These are phyloP conservation scores for Nasturtium officinale DNA, from an alignment of 345 rosid species.

Conservation along the genomic window DNA sequence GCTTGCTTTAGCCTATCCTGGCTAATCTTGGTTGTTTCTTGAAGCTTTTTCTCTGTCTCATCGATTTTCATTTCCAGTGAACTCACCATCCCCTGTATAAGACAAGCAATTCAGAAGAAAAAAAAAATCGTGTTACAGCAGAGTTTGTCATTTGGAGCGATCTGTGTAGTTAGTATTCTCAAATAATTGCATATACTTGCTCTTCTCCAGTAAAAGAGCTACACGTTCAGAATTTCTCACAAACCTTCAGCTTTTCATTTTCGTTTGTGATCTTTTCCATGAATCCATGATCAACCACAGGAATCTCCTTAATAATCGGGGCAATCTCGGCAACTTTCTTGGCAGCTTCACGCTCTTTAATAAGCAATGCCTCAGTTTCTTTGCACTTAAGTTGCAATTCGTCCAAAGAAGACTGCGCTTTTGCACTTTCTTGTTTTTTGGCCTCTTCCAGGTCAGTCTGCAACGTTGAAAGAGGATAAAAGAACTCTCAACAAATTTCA, in stretches of 20 bases:
- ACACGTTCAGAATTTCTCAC: slow-evolving; percentile 38
- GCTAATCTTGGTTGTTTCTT: slow-evolving; percentile 81
- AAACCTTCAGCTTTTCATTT: slow-evolving; percentile 93
- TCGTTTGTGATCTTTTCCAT: slow-evolving; percentile 81
- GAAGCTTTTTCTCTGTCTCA: slow-evolving; percentile 86
- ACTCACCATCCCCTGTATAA: slow-evolving; percentile 68
- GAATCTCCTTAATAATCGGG: slow-evolving; percentile 86
- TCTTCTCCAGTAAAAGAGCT: slow-evolving; percentile 18
- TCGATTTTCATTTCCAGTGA: slow-evolving; percentile 85
- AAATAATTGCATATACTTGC: slow-evolving; percentile 13
- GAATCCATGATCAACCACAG: slow-evolving; percentile 71
- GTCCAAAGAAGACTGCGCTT: slow-evolving; percentile 79
- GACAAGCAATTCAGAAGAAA: slow-evolving; percentile 15
- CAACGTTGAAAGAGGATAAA: slow-evolving; percentile 32
- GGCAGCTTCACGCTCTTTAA: slow-evolving; percentile 76
- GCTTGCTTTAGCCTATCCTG: slow-evolving; percentile 96
- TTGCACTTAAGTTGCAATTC: slow-evolving; percentile 76
- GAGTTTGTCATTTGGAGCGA: not conserved
- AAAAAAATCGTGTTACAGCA: not conserved
- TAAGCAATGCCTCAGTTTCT: slow-evolving; percentile 78
- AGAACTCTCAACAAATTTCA: not conserved
- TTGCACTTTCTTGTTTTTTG: slow-evolving; percentile 89
- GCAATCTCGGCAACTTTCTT: slow-evolving; percentile 65
- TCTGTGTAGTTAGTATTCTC: not conserved
- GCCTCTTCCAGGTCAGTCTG: slow-evolving; percentile 96